Base-by-base conservation (phyloP, 768 basidiomycete genomes). In the Phaeolepiota aurea region DNA sequence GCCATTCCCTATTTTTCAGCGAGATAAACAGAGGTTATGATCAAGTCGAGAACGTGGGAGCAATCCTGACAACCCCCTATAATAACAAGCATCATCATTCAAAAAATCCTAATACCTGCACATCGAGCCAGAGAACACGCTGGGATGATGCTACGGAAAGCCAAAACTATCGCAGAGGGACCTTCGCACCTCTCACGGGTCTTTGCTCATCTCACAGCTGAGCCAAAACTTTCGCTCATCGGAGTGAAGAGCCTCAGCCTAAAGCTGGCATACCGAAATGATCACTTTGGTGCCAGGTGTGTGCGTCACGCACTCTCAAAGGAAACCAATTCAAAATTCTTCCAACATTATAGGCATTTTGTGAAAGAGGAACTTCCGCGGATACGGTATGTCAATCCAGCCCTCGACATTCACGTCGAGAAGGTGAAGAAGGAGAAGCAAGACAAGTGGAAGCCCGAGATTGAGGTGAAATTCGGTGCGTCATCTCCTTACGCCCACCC, bases 321-420 rank as follows among this genome's bases (percentile, higher is more conserved):
- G 10, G 23, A 16, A 22, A 18, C 44, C 20, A 18, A 20, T 20
- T 1, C 32, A 13, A 9, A 20, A 14, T 42, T 36, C 15, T 20
- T 18, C 20, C 23, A 31, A n/a, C 12, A 19, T 14, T 3, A 36
- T 43, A 87, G 87, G 33, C 79, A 87, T 64, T 89, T 90, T 47
- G 70, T 83, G 28, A 85, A 83, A 53, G 78, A 89, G 30, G 71
- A 84, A n/a, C 61, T 90, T 0, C 84, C 83, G 1, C 69, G 83
- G 20, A 83, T 90, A 66, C 80, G 76, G 9, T 87, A 75, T 56
- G 80, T 76, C 1, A 89, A 90, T 50, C 86, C 87, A 0, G 55
- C 66, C 5, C 50, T 89, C 18, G 64, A 72, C 20, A 78, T 90
- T 23, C 60, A 71, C 21, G 73, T 87, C 0, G 66, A 71, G 47